Evolutionary conservation across 1,139 yeast genomes (phyloP), one percentile per base, ranked within the genome.

Genomic region (Debaryomycetaceae sp.): DNA sequence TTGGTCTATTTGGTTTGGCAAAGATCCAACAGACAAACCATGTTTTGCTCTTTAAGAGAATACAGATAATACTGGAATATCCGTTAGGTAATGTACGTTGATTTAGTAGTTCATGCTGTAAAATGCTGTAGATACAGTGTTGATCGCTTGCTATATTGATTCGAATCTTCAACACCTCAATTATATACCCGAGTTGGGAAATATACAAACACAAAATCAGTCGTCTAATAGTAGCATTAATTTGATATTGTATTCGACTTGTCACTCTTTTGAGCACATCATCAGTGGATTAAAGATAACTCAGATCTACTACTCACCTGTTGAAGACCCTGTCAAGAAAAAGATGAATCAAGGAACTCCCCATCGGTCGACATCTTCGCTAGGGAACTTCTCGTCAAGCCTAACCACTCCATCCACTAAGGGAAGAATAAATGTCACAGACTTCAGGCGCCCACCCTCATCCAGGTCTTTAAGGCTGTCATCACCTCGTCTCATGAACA

Each of bases 1-100:
- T 6, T 87, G 95, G 95, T 62, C 70, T 8, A 64, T 85, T 3
- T 75, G 81, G 77, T 87, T 80, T 56, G 89, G 87, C 0, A 76
- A 74, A 42, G 96, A 87, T 58, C 78, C 80, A 1, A 72, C 88
- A 6, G 93, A 85, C 50, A 70, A 68, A 48, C 81, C 75, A 4
- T 67, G 73, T 46, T 57, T 57, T 40, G 31, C 31, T 27, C 31
- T 27, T 27, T 27, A 27, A 27, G 4, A 7, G 20, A 17, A 31
- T 31, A 31, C 13, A 31, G n/a, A 31, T 31, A n/a, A 31, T 4
- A 31, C 4, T 31, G 4, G 4, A 17, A 17, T 17, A 2, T 4
- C 20, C 3, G 20, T 2, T 17, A 17, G 20, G 20, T 17, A 17
- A 17, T 17, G 20, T 17, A 17, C 20, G 20, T 17, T 17, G 20